Conservation (phyloP, 495 filamentous ascomycete genomes). For the Hapsidospora chrysogenum region DNA sequence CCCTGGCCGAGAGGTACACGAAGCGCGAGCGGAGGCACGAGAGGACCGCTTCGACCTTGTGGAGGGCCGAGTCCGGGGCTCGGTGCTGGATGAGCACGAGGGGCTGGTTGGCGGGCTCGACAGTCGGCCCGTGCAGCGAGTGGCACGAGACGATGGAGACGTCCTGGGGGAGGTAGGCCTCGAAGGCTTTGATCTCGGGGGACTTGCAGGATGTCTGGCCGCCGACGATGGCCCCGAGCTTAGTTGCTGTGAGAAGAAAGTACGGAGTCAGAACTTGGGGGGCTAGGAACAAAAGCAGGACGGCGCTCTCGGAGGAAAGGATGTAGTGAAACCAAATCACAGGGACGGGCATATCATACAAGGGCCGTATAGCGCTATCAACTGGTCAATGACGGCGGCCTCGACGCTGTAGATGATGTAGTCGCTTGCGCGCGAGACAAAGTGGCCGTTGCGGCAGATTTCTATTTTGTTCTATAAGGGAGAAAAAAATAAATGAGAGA, state of each 20-base stretch:
- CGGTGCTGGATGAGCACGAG: slow-evolving; percentile 87
- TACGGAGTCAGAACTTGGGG: no score
- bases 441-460: slow-evolving; percentile 81
- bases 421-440: slow-evolving; percentile 86
- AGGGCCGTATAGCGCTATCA: slow-evolving; percentile 74
- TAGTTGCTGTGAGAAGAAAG: slow-evolving; percentile 50
- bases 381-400: slow-evolving; percentile 69
- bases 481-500: no score
- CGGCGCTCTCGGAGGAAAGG: no score
- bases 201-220: slow-evolving; percentile 98
- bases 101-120: slow-evolving; percentile 75
- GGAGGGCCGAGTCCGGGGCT: slow-evolving; percentile 57
- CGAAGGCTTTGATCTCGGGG: slow-evolving; percentile 87
- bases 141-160: slow-evolving; percentile 94
- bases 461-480: slow-evolving; percentile 45
- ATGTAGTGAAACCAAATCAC: no score
- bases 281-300: slow-evolving; percentile 5
- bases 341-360: slow-evolving; percentile 43
- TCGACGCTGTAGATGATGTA: slow-evolving; percentile 98
- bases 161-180: slow-evolving; percentile 70
- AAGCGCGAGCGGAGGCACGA: slow-evolving; percentile 66
- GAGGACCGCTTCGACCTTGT: slow-evolving; percentile 63
- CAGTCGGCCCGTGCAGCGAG: slow-evolving; percentile 85
- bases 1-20: slow-evolving; percentile 68
- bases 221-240: slow-evolving; percentile 82